phyloP scores from a whole-genome alignment of 1,284 basidiomycete genomes.

The Trametes versicolor region DNA sequence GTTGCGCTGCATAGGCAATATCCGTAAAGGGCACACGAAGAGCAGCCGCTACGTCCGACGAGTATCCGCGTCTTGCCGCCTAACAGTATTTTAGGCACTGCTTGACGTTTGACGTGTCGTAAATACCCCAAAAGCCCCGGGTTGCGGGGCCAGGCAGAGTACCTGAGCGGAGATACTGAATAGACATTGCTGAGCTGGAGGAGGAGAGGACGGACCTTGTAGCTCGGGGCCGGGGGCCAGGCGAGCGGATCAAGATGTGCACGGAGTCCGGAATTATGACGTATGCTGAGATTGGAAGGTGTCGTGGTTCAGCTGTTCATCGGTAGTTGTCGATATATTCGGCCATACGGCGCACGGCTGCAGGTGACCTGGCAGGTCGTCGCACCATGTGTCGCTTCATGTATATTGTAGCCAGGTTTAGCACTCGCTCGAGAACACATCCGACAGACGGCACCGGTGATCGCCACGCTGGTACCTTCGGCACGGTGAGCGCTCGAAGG shows the following conservation, averaged over 20 bases:
- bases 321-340: conserved; percentile 2
- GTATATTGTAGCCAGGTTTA: neutral
- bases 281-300: conserved; percentile 1
- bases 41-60: conserved; percentile 21
- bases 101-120: neutral
- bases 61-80: conserved; percentile 13
- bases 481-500: neutral
- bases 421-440: neutral
- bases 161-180: neutral
- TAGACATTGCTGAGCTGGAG: neutral
- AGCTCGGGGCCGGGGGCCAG: neutral
- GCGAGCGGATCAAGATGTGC: conserved; percentile 14
- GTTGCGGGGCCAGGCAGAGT: neutral
- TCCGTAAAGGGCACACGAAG: neutral
- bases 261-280: conserved; percentile 13
- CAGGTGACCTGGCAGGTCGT: neutral
- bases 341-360: no score
- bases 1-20: conserved; percentile 9
- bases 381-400: neutral
- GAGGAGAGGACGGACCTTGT: neutral
- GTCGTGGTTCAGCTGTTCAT: conserved; percentile 15
- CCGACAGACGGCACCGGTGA: neutral
- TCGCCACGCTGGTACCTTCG: neutral
- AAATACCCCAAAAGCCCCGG: neutral
- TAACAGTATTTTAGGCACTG: conserved; percentile 2